Base-by-base conservation (phyloP, 2,329 filamentous ascomycete genomes). In the Aspergillus ochraceus region DNA sequence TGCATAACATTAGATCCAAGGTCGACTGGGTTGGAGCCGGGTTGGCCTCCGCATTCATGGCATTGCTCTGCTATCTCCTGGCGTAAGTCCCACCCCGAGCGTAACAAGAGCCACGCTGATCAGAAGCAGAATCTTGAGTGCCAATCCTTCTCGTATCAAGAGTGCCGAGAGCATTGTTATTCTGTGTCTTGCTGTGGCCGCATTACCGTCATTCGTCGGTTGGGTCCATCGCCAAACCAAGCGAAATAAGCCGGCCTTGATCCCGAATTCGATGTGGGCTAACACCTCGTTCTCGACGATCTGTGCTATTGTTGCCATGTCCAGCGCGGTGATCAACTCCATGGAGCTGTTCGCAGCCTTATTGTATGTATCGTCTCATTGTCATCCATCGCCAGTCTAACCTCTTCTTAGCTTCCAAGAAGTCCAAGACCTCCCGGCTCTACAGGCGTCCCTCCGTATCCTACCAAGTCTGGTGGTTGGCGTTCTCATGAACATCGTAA, bases 231-330 rank as follows among this genome's bases (percentile, higher is more conserved):
- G 76, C 3, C 83, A 82, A 52, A 80, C 82, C 52, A 74, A 71
- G 11, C 66, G 70, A 0, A 75, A 76, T 10, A 76, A 75, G 2
- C 81, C 84, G 12, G 84, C 85, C 0, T 69, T 89, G 8, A 87
- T 89, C 22, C 86, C 86, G 0, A 88, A 88, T 68, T 81, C 80
- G 0, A 72, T 89, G 0, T 89, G 86, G 86, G 78, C 74, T n/a
- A 87, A 85, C 49, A 69, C 71, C 0, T 71, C 81, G 2, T 89
- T 88, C 65, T 81, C 83, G 0, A 79, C 74, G 26, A 81, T 86
- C 20, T 88, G 86, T 65, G 64, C 81, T 3, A 82, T 77, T 4
- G 76, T 85, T 1, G 68, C 81, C 4, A 61, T 85, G 4, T 76
- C 81, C 0, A 80, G 73, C 58, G 81, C 77, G 0, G 79, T 81